Conservation (phyloP, 177 flowering plant species). For the Vitis hybrid region DNA sequence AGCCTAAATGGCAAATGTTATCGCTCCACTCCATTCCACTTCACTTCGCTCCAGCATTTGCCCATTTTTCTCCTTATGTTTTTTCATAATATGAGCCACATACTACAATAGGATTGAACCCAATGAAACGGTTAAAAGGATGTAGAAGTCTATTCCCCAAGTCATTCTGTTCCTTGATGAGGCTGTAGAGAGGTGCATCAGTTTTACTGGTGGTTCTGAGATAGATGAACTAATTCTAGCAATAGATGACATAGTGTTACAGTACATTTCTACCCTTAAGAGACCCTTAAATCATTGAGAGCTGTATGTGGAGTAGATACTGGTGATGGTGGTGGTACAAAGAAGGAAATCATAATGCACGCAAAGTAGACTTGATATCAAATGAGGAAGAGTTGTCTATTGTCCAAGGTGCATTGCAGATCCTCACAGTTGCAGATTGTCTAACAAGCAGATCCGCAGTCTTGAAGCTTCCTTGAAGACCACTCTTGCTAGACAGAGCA, state of each 20-base stretch:
- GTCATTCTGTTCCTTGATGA: slow-evolving; percentile 91
- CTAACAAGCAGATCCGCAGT: slow-evolving; percentile 93
- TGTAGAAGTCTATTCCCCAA: slow-evolving; percentile 99
- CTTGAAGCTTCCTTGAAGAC: slow-evolving; percentile 95
- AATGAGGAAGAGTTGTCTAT: slow-evolving; percentile 99
- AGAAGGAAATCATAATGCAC: slow-evolving; percentile 60
- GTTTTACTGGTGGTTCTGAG: slow-evolving; percentile 97
- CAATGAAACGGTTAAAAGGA: slow-evolving; percentile 94
- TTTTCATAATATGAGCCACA: too few relatives aligned
- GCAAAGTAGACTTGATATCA: slow-evolving; percentile 61
- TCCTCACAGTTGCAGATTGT: slow-evolving; percentile 93
- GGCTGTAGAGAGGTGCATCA: slow-evolving; percentile 96
- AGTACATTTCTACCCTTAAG: slow-evolving; percentile 86
- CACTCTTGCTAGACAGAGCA: slow-evolving; percentile 87
- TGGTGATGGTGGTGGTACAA: slow-evolving; percentile 47
- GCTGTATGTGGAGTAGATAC: slow-evolving; percentile 80
- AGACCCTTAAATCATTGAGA: slow-evolving; percentile 85
- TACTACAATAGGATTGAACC: slow-evolving; percentile 30
- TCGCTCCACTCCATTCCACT: too few relatives aligned
- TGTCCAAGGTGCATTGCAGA: slow-evolving; percentile 97
- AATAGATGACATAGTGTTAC: slow-evolving; percentile 88
- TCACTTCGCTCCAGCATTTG: too few relatives aligned
- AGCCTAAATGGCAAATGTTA: rapidly evolving
- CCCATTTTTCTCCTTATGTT: too few relatives aligned
- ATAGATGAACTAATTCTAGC: slow-evolving; percentile 87